phyloP scores from a whole-genome alignment of 805 yeast species.

The Kodamaea kakaduensis region DNA sequence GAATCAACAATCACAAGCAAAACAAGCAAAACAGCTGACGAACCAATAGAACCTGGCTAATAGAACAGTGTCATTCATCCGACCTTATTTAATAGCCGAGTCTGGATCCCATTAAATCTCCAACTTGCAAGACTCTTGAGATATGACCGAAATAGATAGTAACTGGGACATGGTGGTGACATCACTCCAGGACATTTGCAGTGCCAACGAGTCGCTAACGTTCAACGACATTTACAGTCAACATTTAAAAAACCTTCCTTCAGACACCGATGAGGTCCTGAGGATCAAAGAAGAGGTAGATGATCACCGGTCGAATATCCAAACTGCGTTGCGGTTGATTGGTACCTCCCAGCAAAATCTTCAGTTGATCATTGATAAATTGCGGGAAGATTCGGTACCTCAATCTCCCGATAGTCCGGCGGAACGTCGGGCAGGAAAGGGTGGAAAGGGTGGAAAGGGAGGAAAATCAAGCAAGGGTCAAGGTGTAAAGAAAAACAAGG shows the following conservation, averaged over 20 bases:
- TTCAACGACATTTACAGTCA: constrained; percentile 42
- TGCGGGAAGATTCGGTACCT: constrained; percentile 17
- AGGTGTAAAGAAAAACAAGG: constrained; percentile 18
- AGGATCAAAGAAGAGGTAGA: constrained; percentile 37
- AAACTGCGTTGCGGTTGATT: constrained; percentile 41
- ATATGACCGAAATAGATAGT: constrained; percentile 45
- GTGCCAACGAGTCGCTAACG: constrained; percentile 51
- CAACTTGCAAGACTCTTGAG: too few relatives aligned
- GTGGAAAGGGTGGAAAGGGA: constrained; percentile 11
- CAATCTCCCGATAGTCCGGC: constrained; percentile 8
- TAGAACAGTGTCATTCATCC: too few relatives aligned
- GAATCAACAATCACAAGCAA: too few relatives aligned
- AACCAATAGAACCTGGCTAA: too few relatives aligned
- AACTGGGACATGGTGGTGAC: constrained; percentile 68
- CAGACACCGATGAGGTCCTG: constrained; percentile 38
- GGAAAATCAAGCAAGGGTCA: constrained; percentile 9
- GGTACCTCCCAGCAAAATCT: constrained; percentile 45
- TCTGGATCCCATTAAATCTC: too few relatives aligned
- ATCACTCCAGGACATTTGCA: constrained; percentile 65
- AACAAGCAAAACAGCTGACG: too few relatives aligned
- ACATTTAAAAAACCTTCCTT: constrained; percentile 20
- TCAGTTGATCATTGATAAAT: constrained; percentile 37
- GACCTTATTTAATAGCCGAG: too few relatives aligned
- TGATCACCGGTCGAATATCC: constrained; percentile 56
- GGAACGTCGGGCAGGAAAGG: constrained; percentile 4